Evolutionary conservation across 2,329 filamentous ascomycete genomes (phyloP), one percentile per base, ranked within the genome.

Genomic region (Calonectria henricotiae): DNA sequence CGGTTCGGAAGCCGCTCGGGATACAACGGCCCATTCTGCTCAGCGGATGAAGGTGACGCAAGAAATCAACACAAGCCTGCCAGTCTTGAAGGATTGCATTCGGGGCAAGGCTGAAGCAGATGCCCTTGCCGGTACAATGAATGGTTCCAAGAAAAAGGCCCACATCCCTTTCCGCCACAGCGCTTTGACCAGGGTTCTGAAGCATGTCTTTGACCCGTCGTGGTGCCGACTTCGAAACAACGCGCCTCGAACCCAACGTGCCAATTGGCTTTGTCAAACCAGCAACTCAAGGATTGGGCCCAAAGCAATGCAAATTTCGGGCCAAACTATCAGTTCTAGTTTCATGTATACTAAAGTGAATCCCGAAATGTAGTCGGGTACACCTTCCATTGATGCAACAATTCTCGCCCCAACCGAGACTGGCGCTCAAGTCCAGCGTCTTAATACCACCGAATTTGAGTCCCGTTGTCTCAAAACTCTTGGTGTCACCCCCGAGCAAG

Each of bases 81-180:
- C 85, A 0, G 81, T 85, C 0, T 80, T 89, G 2, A 88, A 88
- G 69, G 86, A 88, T 72, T 88, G 86, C 67, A 88, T 89, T 61
- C 83, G 86, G 1, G 85, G 83, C 1, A 83, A 83, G 44, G 83
- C 83, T 0, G 75, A 81, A 39, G 73, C 80, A 0, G 82, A 86
- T 49, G 76, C 77, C 7, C 47, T 69, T 1, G 35, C 49, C 20
- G 23, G 67, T 23, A 61, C 65, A 11, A 68, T 44, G 20, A 67
- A 62, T 35, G 25, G 65, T 8, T 13, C 44, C n/a, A 60, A 75
- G 70, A 83, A 82, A 73, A 80, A 79, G 62, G 76, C 79, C 0
- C 82, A 85, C 62, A 79, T 87, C 0, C 85, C 85, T 0, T 86
- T 85, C 72, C 81, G 85, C 0, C 83, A 84, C 68, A 63, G 61